phyloP scores from a whole-genome alignment of 176 grass and related monocot species.

The Rhipidocladum racemiflorum region DNA sequence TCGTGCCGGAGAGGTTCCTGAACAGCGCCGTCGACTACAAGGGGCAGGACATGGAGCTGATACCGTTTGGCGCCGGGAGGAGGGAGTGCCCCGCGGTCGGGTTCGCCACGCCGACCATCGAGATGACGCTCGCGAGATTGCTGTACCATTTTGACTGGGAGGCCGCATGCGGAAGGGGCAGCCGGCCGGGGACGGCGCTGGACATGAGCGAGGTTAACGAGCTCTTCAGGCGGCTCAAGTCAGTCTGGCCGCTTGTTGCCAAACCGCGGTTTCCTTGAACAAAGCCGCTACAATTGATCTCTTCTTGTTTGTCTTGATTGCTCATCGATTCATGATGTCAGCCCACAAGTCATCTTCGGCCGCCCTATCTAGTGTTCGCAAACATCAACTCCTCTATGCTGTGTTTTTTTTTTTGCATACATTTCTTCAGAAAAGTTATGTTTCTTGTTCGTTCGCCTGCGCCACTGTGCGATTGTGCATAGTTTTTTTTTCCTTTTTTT shows the following conservation, averaged over 20 bases:
- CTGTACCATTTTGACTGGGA: constrained; percentile 24
- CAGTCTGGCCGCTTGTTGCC: constrained; percentile 5
- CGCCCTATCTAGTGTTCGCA: no score
- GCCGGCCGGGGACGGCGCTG: background rate
- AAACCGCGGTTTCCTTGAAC: constrained; percentile 4
- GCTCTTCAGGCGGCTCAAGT: constrained; percentile 13
- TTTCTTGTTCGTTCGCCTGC: no score
- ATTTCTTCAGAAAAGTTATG: no score
- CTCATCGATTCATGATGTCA: no score
- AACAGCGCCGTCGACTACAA: constrained; percentile 22
- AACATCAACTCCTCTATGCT: no score
- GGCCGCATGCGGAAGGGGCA: background rate
- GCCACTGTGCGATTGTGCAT: no score
- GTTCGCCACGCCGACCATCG: background rate
- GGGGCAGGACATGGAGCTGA: constrained; percentile 40
- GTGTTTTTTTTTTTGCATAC: no score
- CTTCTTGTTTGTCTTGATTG: no score
- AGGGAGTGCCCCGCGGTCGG: constrained; percentile 20
- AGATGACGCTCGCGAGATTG: constrained; percentile 21
- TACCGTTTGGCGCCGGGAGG: no score
- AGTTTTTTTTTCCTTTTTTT: no score
- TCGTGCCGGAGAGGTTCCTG: constrained; percentile 38
- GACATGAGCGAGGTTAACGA: constrained; percentile 38
- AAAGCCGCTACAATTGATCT: no score
- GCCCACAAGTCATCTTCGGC: no score